Evolutionary conservation across 306 rosid genomes (phyloP).

Genomic region (Castanospermum australe): DNA sequence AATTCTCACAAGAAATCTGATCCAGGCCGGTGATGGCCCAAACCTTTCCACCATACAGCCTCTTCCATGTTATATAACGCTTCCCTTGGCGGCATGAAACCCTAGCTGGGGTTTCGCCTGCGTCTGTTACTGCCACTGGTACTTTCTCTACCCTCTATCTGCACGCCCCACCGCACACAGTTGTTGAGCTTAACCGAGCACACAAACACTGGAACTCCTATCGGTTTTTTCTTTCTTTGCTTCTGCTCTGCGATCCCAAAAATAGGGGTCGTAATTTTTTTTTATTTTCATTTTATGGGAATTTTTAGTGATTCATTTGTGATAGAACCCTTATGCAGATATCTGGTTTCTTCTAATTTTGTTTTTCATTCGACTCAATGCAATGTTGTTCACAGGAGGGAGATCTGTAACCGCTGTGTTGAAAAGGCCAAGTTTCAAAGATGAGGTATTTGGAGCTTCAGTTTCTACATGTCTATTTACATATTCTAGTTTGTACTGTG

Average conservation of each 20-base stretch:
- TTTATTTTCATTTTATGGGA: background rate
- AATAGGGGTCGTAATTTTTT: background rate
- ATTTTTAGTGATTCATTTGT: background rate
- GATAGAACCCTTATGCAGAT: background rate
- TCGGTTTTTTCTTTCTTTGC: background rate
- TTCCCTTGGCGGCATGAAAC: constrained; percentile 17
- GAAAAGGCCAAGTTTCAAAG: constrained; percentile 25
- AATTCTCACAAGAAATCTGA: too few relatives aligned
- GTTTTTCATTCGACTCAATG: background rate
- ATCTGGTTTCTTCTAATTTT: background rate
- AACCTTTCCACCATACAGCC: background rate
- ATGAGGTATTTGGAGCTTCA: constrained; percentile 48
- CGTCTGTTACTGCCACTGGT: constrained; percentile 1
- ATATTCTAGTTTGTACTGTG: background rate
- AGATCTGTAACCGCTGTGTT: constrained; percentile 13
- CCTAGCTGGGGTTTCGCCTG: constrained; percentile 14
- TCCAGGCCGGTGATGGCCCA: background rate
- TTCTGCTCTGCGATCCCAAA: background rate
- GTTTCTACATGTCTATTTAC: background rate
- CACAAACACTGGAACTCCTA: background rate
- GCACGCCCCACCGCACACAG: too few relatives aligned
- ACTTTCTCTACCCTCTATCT: background rate
- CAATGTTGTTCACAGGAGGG: constrained; percentile 27
- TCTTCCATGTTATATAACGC: background rate
- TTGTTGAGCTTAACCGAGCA: background rate